Conservation (phyloP, 805 yeast species). For the Candida railenensis region DNA sequence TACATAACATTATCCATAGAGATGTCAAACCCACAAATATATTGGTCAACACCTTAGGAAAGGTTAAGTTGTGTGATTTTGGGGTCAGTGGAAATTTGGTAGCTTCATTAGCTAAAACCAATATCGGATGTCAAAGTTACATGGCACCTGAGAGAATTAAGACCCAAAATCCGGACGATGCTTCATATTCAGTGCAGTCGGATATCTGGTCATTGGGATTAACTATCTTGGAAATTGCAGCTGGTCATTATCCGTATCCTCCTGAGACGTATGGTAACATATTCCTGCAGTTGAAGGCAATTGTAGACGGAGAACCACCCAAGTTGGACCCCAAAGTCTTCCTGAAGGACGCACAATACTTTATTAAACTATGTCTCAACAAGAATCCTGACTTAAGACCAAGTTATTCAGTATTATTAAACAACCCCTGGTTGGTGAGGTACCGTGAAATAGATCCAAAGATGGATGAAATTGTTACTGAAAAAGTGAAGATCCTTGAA, state of each 20-base stretch:
- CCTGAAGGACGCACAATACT: slow-evolving; percentile 75
- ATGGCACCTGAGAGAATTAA: slow-evolving; percentile 98
- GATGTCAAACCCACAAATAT: slow-evolving; percentile 97
- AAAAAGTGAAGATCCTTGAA: slow-evolving; percentile 16
- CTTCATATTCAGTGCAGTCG: slow-evolving; percentile 86
- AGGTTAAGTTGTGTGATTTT: slow-evolving; percentile 89
- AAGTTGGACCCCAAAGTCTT: slow-evolving; percentile 59
- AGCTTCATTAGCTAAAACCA: slow-evolving; percentile 91
- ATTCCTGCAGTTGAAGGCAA: slow-evolving; percentile 90
- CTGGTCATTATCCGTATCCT: slow-evolving; percentile 94
- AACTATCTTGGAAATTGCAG: slow-evolving; percentile 84
- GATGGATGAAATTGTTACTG: slow-evolving; percentile 28
- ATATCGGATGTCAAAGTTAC: slow-evolving; percentile 95
- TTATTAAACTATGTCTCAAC: slow-evolving; percentile 73
- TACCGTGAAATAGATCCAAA: slow-evolving; percentile 38
- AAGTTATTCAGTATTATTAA: slow-evolving; percentile 67
- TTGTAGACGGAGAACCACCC: slow-evolving; percentile 98
- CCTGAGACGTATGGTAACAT: slow-evolving; percentile 89
- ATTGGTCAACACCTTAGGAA: slow-evolving; percentile 77
- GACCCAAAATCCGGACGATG: slow-evolving; percentile 68
- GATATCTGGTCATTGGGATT: slow-evolving; percentile 96
- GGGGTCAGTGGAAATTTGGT: slow-evolving; percentile 96
- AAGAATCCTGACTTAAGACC: slow-evolving; percentile 84
- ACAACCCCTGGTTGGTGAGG: slow-evolving; percentile 79
- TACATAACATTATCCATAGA: slow-evolving; percentile 89